phyloP scores from a whole-genome alignment of 331 rosid genomes.

The Stylosanthes scabra region DNA sequence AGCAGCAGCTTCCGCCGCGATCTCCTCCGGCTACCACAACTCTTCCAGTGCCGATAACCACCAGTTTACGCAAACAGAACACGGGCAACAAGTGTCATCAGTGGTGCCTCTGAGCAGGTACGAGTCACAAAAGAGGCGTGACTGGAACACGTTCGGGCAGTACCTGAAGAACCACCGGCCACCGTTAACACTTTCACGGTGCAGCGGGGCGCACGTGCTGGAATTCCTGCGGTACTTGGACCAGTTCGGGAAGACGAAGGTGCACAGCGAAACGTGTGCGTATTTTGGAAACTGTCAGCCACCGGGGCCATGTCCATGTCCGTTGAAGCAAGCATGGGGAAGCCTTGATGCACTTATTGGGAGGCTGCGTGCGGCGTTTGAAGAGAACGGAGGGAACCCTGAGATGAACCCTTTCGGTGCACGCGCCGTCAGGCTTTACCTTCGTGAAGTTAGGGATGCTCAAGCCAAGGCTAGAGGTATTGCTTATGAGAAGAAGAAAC shows the following conservation, averaged over 20 bases:
- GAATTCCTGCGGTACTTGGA: slow-evolving; percentile 89
- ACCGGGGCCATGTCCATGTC: slow-evolving; percentile 90
- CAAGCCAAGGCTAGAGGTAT: slow-evolving; percentile 93
- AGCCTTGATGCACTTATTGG: slow-evolving; percentile 94
- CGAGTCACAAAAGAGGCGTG: slow-evolving; percentile 89
- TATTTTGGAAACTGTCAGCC: slow-evolving; percentile 82
- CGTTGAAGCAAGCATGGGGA: slow-evolving; percentile 92
- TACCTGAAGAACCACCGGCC: slow-evolving; percentile 89
- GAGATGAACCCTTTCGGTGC: slow-evolving; percentile 94
- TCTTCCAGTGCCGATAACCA: slow-evolving; percentile 25
- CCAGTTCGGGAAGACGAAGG: slow-evolving; percentile 93
- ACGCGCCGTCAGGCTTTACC: slow-evolving; percentile 81
- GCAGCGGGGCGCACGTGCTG: slow-evolving; percentile 90
- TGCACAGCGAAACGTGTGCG: slow-evolving; percentile 75
- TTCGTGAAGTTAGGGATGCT: slow-evolving; percentile 83
- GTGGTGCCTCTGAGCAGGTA: slow-evolving; percentile 61
- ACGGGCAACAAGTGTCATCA: slow-evolving; percentile 17
- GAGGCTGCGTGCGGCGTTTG: slow-evolving; percentile 86
- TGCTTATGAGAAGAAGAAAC: slow-evolving; percentile 85
- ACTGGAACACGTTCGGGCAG: slow-evolving; percentile 90
- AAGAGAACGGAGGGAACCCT: slow-evolving; percentile 83
- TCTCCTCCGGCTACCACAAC: slow-evolving; percentile 37
- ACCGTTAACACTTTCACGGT: slow-evolving; percentile 75
- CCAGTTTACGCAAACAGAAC: not conserved
- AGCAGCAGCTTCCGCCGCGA: slow-evolving; percentile 36